Percentiles rank a stretch among this genome's conserved stretches.
Conservation (phyloP, 164 flowering plant genomes). For the grape (Vitis vinifera) region DNA sequence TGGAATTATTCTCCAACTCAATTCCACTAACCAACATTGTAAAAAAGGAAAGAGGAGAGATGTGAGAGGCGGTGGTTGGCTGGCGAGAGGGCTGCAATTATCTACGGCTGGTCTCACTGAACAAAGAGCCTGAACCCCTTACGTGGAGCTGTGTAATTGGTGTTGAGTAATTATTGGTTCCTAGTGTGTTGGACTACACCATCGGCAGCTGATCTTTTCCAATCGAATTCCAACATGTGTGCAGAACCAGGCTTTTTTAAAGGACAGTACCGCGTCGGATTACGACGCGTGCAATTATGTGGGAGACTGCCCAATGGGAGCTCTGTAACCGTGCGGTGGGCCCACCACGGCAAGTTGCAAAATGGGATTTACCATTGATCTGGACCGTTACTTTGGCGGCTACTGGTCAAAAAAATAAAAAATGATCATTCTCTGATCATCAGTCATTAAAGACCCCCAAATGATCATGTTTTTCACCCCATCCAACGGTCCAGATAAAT, state of each 20-base stretch:
- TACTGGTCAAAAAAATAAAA: not conserved
- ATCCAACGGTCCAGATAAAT: not conserved
- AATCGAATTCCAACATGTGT: not conserved
- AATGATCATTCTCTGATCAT: not conserved
- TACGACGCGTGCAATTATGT: slow-evolving; percentile 21
- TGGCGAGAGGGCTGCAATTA: not conserved
- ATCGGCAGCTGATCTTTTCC: not conserved
- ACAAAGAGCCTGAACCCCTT: not conserved
- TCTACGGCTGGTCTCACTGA: not conserved
- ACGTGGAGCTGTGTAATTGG: slow-evolving; percentile 9
- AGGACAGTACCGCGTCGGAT: slow-evolving; percentile 16
- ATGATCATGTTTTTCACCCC: too few species aligned
- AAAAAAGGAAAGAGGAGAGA: not conserved
- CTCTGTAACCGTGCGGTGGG: slow-evolving; percentile 9
- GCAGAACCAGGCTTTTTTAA: not conserved
- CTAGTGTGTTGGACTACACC: not conserved
- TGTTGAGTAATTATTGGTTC: not conserved
- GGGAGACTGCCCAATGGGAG: slow-evolving; percentile 21
- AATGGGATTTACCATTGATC: slow-evolving; percentile 20
- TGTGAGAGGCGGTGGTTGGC: slow-evolving; percentile 13
- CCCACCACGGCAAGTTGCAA: slow-evolving; percentile 19
- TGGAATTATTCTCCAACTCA: slow-evolving; percentile 4
- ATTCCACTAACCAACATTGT: slow-evolving; percentile 16
- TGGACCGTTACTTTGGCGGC: slow-evolving; percentile 30
- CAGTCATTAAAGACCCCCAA: not conserved